Percentiles rank a stretch among this genome's conserved stretches.
Conservation (phyloP, 805 yeast species). For the Isabelozyma pseudorhagii region DNA sequence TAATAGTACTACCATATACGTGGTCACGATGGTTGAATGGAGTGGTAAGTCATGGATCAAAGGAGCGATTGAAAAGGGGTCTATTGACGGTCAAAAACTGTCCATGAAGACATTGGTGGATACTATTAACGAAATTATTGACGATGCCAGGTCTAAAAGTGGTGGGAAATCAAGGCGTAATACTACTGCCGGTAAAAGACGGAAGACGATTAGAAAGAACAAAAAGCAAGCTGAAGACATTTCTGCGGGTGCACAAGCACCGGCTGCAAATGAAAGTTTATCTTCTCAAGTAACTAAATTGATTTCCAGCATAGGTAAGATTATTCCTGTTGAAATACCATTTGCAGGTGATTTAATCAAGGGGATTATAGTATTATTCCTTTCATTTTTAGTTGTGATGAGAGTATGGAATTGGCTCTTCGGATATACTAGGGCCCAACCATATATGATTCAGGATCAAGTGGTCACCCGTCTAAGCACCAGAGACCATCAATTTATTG, state of each 20-base stretch:
- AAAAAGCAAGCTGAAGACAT: constrained; percentile 8
- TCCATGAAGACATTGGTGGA: constrained; percentile 48
- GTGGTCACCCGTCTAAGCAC: constrained; percentile 16
- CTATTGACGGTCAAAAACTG: constrained; percentile 69
- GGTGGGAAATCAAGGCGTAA: constrained; percentile 8
- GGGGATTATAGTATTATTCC: constrained; percentile 16
- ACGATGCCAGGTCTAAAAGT: constrained; percentile 6
- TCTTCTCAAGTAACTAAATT: constrained; percentile 16
- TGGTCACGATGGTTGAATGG: constrained; percentile 65
- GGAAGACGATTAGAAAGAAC: constrained; percentile 6
- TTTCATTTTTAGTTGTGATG: constrained; percentile 11
- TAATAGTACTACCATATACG: constrained; percentile 50
- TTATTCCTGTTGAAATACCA: constrained; percentile 24
- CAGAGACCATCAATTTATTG: constrained; percentile 33
- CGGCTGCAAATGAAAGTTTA: constrained; percentile 11
- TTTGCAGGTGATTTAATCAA: constrained; percentile 15
- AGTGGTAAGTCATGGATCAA: constrained; percentile 75
- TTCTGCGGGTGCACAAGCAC: constrained; percentile 7
- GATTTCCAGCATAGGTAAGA: constrained; percentile 20
- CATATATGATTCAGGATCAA: neutral
- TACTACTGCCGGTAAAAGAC: constrained; percentile 10
- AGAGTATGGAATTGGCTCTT: constrained; percentile 15
- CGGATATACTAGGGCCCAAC: constrained; percentile 4
- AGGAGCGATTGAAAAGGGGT: constrained; percentile 70
- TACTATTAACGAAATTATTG: constrained; percentile 41